Percentiles rank a stretch among this genome's conserved stretches.
Conservation (phyloP, 75 land plant genomes). For the Pinus tabuliformis region DNA sequence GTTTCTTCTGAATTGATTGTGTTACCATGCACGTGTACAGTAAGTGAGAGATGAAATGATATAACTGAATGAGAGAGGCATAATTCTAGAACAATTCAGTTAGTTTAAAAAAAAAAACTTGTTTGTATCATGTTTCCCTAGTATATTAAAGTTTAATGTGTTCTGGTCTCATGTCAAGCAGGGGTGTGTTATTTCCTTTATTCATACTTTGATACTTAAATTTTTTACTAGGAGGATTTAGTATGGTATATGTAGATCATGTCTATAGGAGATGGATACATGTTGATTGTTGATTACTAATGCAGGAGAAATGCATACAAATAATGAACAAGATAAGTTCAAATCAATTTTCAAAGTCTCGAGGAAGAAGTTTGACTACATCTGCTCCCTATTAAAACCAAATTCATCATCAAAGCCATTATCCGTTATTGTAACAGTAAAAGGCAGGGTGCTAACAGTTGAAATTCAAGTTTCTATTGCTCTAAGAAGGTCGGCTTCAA, state of each 20-base stretch:
- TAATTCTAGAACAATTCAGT: not conserved
- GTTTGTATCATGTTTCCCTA: no score
- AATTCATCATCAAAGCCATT: conserved; percentile 79
- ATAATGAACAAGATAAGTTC: conserved; percentile 56
- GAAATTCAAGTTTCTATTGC: conserved; percentile 97
- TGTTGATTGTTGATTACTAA: no score
- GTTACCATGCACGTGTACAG: not conserved
- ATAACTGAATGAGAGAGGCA: not conserved
- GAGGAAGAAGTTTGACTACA: conserved; percentile 76
- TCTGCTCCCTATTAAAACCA: conserved; percentile 75
- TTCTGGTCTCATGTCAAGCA: no score
- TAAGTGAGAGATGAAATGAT: not conserved
- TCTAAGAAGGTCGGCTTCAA: conserved; percentile 79
- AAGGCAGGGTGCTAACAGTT: conserved; percentile 84
- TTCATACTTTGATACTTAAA: no score
- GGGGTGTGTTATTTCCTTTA: no score
- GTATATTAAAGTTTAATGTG: no score
- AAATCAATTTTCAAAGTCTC: conserved; percentile 72
- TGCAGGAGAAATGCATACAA: conserved; percentile 24
- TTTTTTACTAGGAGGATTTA: no score
- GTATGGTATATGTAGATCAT: no score
- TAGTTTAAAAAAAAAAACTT: not conserved
- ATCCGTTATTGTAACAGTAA: conserved; percentile 68
- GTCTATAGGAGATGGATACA: no score
- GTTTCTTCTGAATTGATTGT: not conserved